A percentile compares a stretch with the other conserved stretches of the same genome.
phyloP scores from a whole-genome alignment of 257 asterid species.

The Rubia yunnanensis region DNA sequence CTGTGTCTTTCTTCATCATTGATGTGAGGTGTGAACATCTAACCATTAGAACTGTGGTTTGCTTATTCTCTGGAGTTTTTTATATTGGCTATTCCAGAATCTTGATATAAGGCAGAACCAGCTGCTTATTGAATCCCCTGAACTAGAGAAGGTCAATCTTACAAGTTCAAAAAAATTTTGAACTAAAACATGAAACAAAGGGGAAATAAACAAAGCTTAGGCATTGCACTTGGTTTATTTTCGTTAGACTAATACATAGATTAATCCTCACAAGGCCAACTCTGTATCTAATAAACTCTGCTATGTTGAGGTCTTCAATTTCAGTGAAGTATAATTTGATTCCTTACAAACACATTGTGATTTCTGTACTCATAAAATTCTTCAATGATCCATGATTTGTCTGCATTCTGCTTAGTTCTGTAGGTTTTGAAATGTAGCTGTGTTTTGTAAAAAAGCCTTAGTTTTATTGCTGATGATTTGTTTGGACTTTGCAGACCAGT shows the following conservation, averaged over 20 bases:
- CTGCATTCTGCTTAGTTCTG: background rate
- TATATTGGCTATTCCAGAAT: background rate
- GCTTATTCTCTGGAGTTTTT: background rate
- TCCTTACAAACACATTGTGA: background rate
- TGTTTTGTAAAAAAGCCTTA: background rate
- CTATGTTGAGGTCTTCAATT: background rate
- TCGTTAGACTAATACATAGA: background rate
- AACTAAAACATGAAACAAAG: background rate
- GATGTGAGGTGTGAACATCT: background rate
- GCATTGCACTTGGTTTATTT: background rate
- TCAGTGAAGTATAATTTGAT: background rate
- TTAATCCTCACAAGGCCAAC: background rate
- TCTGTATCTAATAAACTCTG: background rate
- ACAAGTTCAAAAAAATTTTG: background rate
- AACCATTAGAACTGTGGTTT: background rate
- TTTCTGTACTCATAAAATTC: background rate
- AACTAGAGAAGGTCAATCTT: background rate
- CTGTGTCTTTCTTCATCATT: background rate
- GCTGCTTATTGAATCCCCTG: background rate
- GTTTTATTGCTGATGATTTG: background rate
- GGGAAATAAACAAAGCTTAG: background rate
- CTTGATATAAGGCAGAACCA: background rate
- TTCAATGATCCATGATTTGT: background rate
- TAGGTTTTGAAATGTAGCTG: background rate
- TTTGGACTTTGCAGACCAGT: constrained; percentile 56